Conservation (phyloP, 768 basidiomycete species). For the Rhizopogon rudus region DNA sequence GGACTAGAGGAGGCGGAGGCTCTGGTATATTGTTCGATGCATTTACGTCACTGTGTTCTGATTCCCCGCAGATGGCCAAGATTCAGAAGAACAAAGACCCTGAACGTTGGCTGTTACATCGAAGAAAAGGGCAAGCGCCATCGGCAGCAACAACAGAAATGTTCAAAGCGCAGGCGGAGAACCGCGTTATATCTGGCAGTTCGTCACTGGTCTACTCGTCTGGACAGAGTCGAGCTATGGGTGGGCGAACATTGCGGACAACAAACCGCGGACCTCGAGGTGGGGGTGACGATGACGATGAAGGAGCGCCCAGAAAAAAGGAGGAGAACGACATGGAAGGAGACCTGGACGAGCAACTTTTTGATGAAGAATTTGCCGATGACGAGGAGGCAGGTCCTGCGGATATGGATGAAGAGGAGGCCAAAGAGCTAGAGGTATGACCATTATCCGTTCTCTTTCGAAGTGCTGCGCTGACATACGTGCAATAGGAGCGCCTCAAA, state of each 20-base stretch:
- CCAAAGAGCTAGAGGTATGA: slow-evolving; percentile 74
- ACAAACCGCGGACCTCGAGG: slow-evolving; percentile 64
- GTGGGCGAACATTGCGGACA: slow-evolving; percentile 58
- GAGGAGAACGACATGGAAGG: slow-evolving; percentile 71
- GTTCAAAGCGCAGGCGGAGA: slow-evolving; percentile 63
- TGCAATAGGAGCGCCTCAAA: slow-evolving; percentile 70
- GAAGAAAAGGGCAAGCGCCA: slow-evolving; percentile 52
- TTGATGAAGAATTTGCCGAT: slow-evolving; percentile 82
- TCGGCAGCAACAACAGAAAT: slow-evolving; percentile 62
- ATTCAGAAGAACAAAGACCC: slow-evolving; percentile 73
- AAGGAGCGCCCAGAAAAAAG: slow-evolving; percentile 48
- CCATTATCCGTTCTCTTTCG: slow-evolving; percentile 2
- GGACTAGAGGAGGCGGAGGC: slow-evolving; percentile 65
- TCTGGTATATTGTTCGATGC: slow-evolving; percentile 39
- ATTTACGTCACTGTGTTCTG: not conserved
- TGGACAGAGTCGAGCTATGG: slow-evolving; percentile 60
- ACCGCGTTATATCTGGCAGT: slow-evolving; percentile 34
- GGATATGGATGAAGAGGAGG: slow-evolving; percentile 78
- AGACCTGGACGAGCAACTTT: slow-evolving; percentile 77
- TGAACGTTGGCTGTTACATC: slow-evolving; percentile 62
- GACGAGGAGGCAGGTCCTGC: slow-evolving; percentile 77
- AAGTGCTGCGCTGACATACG: not conserved
- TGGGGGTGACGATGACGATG: slow-evolving; percentile 67
- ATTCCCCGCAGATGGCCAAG: slow-evolving; percentile 25
- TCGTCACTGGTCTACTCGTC: slow-evolving; percentile 44